phyloP scores from a whole-genome alignment of 495 filamentous ascomycete genomes.

The Amniculicola lignicola region DNA sequence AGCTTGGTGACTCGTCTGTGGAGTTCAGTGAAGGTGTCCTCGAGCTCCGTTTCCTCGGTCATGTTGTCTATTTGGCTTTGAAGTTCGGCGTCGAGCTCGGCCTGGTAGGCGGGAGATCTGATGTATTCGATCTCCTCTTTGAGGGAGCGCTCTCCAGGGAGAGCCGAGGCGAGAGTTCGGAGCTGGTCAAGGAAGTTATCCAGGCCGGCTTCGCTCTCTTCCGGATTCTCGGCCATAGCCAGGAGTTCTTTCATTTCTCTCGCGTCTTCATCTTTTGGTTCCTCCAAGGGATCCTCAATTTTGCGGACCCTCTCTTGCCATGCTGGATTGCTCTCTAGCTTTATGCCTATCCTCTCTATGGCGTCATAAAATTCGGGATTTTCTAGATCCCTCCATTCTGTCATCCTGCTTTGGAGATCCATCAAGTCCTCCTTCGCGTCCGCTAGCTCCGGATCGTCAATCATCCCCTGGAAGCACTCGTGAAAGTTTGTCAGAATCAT shows the following conservation, averaged over 20 bases:
- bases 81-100: too few species aligned
- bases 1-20: neutral
- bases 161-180: too few species aligned
- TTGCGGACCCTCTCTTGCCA: conserved; percentile 3
- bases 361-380: conserved; percentile 1
- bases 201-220: neutral
- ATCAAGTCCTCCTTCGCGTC: neutral
- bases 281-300: neutral
- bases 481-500: neutral
- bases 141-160: too few species aligned
- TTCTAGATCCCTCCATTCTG: neutral
- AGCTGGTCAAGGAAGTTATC: too few species aligned
- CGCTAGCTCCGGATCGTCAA: conserved; percentile 16
- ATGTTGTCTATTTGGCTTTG: too few species aligned
- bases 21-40: neutral
- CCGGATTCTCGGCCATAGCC: neutral
- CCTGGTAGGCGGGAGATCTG: too few species aligned
- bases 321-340: conserved; percentile 2
- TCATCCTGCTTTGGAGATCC: neutral
- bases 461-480: conserved; percentile 8
- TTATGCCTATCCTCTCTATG: neutral
- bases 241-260: neutral
- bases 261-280: conserved; percentile 3
- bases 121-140: too few species aligned
- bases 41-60: neutral